Conservation (phyloP, 345 rosid species). For the Syzygium oleosum region DNA sequence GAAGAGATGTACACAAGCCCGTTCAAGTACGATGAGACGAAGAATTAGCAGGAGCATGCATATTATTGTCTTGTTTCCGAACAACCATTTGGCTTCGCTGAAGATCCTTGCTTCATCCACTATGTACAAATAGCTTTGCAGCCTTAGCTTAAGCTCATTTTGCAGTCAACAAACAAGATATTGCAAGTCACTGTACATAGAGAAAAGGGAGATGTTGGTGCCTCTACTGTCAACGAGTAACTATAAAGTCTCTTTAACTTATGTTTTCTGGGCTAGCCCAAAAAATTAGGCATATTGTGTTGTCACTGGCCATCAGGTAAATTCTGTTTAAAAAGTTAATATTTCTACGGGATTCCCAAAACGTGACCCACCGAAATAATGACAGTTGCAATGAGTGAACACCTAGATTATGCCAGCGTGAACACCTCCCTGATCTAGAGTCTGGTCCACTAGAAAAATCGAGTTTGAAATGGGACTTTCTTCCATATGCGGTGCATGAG, state of each 20-base stretch:
- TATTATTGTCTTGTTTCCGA: not conserved
- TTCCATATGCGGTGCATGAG: not conserved
- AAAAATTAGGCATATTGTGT: not conserved
- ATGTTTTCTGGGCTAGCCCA: not conserved
- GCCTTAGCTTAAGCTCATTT: not conserved
- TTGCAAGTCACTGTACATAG: not conserved
- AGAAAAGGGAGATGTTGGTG: not conserved
- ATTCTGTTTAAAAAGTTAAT: not conserved
- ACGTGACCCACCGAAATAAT: not conserved
- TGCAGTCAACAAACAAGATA: not conserved
- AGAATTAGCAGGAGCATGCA: not conserved
- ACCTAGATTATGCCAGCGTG: not conserved
- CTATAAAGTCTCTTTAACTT: not conserved
- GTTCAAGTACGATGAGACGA: not conserved
- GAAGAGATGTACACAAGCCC: not conserved
- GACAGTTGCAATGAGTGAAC: not conserved
- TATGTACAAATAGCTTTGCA: not conserved
- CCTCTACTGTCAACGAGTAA: not conserved
- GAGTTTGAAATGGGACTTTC: not conserved
- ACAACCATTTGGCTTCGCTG: not conserved
- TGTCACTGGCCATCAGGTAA: not conserved
- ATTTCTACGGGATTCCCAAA: not conserved
- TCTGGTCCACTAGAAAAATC: not conserved
- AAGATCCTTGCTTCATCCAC: not conserved
- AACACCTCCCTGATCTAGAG: not conserved